Base-by-base conservation (phyloP, 129 eudicot species). In the Mikania micrantha region DNA sequence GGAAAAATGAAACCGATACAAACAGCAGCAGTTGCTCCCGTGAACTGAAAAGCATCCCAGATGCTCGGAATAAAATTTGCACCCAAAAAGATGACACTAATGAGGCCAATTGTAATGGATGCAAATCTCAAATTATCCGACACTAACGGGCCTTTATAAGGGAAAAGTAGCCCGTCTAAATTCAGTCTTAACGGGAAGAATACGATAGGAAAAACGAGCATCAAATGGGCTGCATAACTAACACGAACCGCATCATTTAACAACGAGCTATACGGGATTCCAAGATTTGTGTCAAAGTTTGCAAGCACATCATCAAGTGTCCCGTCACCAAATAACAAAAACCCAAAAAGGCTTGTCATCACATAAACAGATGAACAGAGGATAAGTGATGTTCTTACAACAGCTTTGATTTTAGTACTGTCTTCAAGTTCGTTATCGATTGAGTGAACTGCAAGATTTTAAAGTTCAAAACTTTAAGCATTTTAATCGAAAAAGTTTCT, bases 151-250 rank as follows among this genome's bases (percentile, higher is more conserved):
- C 90, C 84, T 57, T 78, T 81, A 21, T 78, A 71, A 19, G 97
- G 88, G 54, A 90, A 90, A 4, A 90, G 77, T 29, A 90, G 80
- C 16, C 95, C 94, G 58, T 88, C 96, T 60, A 92, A 73, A 56
- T 88, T 94, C 56, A 87, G 60, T 71, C 99, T 81, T 58, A 94
- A 53, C 0, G 99, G 92, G 58, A 66, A 90, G 74, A 89, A 89
- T 8, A 94, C 93, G 31, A 94, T 76, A 61, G 99, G 99, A 76
- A 94, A 94, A 12, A 94, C 99, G 9, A 90, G 97, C 93, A 94
- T 87, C 81, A 94, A 56, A 81, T 94, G 99, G 32, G 85, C 87
- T 0, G 99, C 96, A 70, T 94, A 94, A 82, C 99, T 94, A 49
- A 94, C 87, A 48, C 99, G 97, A 73, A 94, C 95, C 40, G 79